Conservation (phyloP, 2,329 filamentous ascomycete genomes). For the Tolypocladium pustulatum region DNA sequence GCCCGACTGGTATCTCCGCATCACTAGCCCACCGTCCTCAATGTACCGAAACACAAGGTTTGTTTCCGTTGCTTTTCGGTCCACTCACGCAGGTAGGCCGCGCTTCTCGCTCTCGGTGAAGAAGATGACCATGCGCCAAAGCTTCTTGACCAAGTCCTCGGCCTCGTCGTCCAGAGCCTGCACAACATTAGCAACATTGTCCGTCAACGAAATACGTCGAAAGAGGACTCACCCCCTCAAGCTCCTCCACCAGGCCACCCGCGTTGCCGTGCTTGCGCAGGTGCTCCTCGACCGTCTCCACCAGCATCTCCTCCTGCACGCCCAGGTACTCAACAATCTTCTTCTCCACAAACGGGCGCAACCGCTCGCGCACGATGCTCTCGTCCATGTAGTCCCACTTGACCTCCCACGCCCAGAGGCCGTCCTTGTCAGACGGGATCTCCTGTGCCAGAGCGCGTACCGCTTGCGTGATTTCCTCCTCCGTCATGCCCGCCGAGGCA, state of each 20-base stretch:
- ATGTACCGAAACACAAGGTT: neutral
- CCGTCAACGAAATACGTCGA: neutral
- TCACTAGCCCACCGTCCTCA: no score
- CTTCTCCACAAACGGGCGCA: constrained; percentile 92
- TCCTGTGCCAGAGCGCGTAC: constrained; percentile 75
- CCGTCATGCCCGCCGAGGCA: constrained; percentile 55
- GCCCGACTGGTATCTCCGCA: neutral
- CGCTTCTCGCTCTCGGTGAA: constrained; percentile 91
- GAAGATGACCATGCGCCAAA: constrained; percentile 98
- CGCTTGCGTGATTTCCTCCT: constrained; percentile 78
- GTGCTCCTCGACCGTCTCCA: constrained; percentile 86
- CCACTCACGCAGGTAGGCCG: constrained; percentile 48
- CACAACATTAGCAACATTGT: constrained; percentile 15
- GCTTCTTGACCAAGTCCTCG: constrained; percentile 85
- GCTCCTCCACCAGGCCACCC: constrained; percentile 70
- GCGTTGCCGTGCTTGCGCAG: constrained; percentile 65
- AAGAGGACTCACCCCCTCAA: constrained; percentile 60
- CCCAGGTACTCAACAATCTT: constrained; percentile 96
- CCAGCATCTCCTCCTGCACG: constrained; percentile 89
- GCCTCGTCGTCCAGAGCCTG: constrained; percentile 90
- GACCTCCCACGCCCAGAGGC: constrained; percentile 85
- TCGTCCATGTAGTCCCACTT: constrained; percentile 90
- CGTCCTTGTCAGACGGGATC: constrained; percentile 78
- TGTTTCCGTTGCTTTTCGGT: neutral
- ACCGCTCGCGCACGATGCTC: constrained; percentile 68